Percentiles rank a stretch among this genome's conserved stretches.
Evolutionary conservation across 805 yeast genomes (phyloP).

Genomic region (Starmerella floris): DNA sequence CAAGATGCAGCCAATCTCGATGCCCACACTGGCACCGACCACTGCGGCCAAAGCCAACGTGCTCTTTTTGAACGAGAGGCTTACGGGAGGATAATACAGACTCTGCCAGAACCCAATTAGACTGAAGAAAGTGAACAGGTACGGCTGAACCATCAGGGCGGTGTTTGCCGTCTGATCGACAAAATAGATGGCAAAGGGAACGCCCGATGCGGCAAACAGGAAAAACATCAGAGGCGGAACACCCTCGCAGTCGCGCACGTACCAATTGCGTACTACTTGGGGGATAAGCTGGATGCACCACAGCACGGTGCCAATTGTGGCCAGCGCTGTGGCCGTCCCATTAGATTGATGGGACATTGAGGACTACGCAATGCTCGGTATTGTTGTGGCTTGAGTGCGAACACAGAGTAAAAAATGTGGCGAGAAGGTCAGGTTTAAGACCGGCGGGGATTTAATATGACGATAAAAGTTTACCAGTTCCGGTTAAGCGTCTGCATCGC

Average conservation of each 20-base stretch:
- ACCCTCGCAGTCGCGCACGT: conserved; percentile 69
- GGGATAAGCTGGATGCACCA: conserved; percentile 92
- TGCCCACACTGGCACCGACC: conserved; percentile 37
- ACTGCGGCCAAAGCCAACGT: conserved; percentile 29
- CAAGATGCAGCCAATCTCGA: conserved; percentile 58
- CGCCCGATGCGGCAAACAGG: conserved; percentile 66
- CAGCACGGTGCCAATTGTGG: conserved; percentile 75
- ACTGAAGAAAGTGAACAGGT: conserved; percentile 60
- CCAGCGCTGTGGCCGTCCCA: conserved; percentile 35
- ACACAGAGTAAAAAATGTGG: neutral
- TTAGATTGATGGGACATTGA: neutral
- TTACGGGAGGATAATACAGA: conserved; percentile 60
- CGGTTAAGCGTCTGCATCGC: too few relatives aligned
- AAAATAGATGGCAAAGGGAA: conserved; percentile 81
- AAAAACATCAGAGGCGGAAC: conserved; percentile 80
- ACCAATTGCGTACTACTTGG: conserved; percentile 63
- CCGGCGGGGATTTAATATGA: neutral
- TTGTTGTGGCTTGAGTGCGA: neutral
- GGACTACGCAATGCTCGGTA: neutral
- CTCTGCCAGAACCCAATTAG: conserved; percentile 54
- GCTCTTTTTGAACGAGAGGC: conserved; percentile 26
- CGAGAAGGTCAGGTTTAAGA: neutral
- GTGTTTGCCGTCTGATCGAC: conserved; percentile 54
- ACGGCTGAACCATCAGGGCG: conserved; percentile 79
- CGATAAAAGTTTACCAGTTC: neutral